phyloP scores from a whole-genome alignment of 2,329 filamentous ascomycete species.

The Fusarium transvaalense region DNA sequence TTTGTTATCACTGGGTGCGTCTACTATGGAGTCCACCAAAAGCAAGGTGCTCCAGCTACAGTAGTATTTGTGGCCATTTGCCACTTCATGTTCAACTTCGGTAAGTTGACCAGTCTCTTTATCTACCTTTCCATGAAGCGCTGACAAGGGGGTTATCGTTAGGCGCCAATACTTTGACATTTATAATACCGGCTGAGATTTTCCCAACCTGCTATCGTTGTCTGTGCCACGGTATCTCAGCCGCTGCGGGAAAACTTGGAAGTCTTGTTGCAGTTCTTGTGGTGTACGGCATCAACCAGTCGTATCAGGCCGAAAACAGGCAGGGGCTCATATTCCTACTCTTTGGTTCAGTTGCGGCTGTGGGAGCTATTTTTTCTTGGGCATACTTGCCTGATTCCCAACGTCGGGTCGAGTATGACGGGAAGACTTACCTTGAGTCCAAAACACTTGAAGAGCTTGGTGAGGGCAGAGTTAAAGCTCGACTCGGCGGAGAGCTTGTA shows the following conservation, averaged over 20 bases:
- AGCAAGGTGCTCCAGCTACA: slow-evolving; percentile 58
- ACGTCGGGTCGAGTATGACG: slow-evolving; percentile 55
- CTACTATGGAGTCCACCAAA: slow-evolving; percentile 62
- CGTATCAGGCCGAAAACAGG: slow-evolving; percentile 57
- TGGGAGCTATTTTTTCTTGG: slow-evolving; percentile 65
- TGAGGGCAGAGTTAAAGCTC: slow-evolving; percentile 61
- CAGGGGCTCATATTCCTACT: slow-evolving; percentile 65
- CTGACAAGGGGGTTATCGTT: background rate
- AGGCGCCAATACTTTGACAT: slow-evolving; percentile 73
- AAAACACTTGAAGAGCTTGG: slow-evolving; percentile 65
- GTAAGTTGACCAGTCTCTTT: slow-evolving; percentile 49
- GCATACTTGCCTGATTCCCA: slow-evolving; percentile 64
- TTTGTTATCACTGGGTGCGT: slow-evolving; percentile 64
- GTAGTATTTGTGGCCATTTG: slow-evolving; percentile 65
- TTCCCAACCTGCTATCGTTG: slow-evolving; percentile 74
- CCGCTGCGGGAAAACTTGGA: slow-evolving; percentile 70
- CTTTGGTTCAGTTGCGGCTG: slow-evolving; percentile 63
- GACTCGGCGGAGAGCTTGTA: slow-evolving; percentile 59
- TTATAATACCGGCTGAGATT: slow-evolving; percentile 73
- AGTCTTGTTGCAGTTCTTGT: slow-evolving; percentile 65
- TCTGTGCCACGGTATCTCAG: slow-evolving; percentile 72
- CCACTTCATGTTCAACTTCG: slow-evolving; percentile 68
- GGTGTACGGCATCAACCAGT: slow-evolving; percentile 63
- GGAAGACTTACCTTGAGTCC: slow-evolving; percentile 56
- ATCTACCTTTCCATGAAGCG: background rate